phyloP scores from a whole-genome alignment of 140 eudicot species.

The Bidens hawaiensis region DNA sequence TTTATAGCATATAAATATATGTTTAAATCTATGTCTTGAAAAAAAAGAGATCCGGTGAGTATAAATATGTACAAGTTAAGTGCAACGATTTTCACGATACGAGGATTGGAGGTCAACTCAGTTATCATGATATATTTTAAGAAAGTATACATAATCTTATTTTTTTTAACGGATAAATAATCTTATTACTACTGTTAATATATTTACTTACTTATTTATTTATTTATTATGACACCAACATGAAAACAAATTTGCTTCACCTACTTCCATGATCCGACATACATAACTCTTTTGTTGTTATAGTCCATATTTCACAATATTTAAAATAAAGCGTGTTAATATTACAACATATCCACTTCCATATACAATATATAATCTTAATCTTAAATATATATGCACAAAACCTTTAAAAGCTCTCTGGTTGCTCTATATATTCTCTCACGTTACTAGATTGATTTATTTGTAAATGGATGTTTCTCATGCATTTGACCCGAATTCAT shows the following conservation, averaged over 20 bases:
- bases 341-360: neutral
- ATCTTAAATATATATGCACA: too few relatives aligned
- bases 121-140: neutral
- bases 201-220: too few relatives aligned
- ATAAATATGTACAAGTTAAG: too few relatives aligned
- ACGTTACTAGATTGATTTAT: too few relatives aligned
- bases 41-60: neutral
- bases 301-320: conserved; percentile 5
- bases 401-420: too few relatives aligned
- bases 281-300: conserved; percentile 2
- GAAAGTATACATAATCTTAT: neutral
- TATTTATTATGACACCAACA: neutral
- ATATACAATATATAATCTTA: too few relatives aligned
- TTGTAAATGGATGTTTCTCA: too few relatives aligned
- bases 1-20: neutral
- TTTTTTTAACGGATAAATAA: too few relatives aligned
- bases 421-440: too few relatives aligned
- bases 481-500: too few relatives aligned
- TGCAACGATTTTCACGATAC: neutral
- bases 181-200: too few relatives aligned
- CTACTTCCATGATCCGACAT: conserved; percentile 1
- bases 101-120: neutral
- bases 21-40: too few relatives aligned
- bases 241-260: conserved; percentile 2
- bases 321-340: neutral